Base-by-base conservation (phyloP, 2,329 filamentous ascomycete genomes). In the Phialocephala subalpina region DNA sequence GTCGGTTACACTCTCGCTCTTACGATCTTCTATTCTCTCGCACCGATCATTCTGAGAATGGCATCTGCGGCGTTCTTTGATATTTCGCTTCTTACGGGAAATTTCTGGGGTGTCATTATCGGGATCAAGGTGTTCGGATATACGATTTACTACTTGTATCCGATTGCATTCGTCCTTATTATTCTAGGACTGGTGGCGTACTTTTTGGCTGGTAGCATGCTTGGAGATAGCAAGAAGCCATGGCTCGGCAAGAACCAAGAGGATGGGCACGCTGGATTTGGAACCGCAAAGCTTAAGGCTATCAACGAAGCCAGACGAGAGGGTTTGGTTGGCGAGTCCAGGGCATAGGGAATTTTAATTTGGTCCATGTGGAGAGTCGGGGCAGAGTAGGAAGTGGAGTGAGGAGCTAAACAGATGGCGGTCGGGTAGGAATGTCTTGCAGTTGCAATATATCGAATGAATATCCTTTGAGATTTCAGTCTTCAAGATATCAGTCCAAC, bases 101-200 rank as follows among this genome's bases (percentile, higher is more conserved):
- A 97, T 81, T 98, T 98, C 82, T 99, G 96, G 96, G 94, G 94
- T 70, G 91, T 97, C 68, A 91, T 97, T 72, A 95, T 99, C 73
- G 96, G 96, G 58, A 88, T 97, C 72, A 86, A 90, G 77, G 92
- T 98, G 58, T 97, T 99, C 75, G 88, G 90, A 53, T 87, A 92
- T 73, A 80, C 80, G 47, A 88, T 99, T 65, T 92, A 97, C 81
- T 97, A 88, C 84, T 85, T 97, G 81, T 99, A 99, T 80, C 95
- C 96, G 5, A 92, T 97, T 76, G 95, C 96, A 14, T 99, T 99
- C 78, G 92, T 97, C 11, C 84, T 94, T 72, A 98, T 99, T 78
- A 89, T 99, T 71, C 62, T 94, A 33, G 95, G 96, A 0, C 87
- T 97, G 73, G 83, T 94, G 58, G 84, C 93, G 55, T 99, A 99